Conservation (phyloP, 2,329 filamentous ascomycete genomes). For the Lizonia empirigonia region DNA sequence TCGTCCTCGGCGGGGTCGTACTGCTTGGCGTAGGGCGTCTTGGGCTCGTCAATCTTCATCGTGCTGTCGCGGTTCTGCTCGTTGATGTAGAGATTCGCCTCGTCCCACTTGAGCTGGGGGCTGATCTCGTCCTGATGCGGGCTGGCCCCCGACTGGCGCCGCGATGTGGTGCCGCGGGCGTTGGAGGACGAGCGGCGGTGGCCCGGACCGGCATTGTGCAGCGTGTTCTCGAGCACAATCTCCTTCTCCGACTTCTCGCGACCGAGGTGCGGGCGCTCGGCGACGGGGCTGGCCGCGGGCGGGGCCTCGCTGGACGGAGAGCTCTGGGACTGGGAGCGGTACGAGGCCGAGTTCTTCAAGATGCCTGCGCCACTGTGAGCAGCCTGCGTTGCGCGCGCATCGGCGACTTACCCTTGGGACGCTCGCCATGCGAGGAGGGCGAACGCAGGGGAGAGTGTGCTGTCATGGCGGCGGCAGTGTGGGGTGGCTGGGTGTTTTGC, state of each 20-base stretch:
- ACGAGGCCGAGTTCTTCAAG: conserved; percentile 81
- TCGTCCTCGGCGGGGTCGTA: conserved; percentile 91
- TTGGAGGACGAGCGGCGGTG: conserved; percentile 82
- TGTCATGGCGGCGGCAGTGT: conserved; percentile 35
- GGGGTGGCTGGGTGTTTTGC: conserved; percentile 9
- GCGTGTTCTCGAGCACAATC: conserved; percentile 89
- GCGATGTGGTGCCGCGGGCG: conserved; percentile 69
- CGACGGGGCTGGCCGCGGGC: conserved; percentile 39
- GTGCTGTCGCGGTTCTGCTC: conserved; percentile 94
- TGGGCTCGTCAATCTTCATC: conserved; percentile 99
- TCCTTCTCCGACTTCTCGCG: conserved; percentile 76
- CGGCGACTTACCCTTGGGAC: conserved; percentile 50
- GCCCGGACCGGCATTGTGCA: conserved; percentile 83
- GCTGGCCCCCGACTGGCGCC: conserved; percentile 68
- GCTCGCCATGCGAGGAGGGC: conserved; percentile 47
- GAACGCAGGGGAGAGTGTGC: conserved; percentile 45
- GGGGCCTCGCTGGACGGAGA: conserved; percentile 53
- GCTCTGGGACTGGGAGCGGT: conserved; percentile 55
- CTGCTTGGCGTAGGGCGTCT: conserved; percentile 92
- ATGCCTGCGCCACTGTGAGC: conserved; percentile 68
- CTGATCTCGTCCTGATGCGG: conserved; percentile 63
- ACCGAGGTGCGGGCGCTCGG: conserved; percentile 51
- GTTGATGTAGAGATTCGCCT: conserved; percentile 95
- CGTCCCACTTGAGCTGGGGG: conserved; percentile 94
- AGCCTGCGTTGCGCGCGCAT: not conserved